Percentiles rank a stretch among this genome's conserved stretches.
Evolutionary conservation across 1,284 basidiomycete species (phyloP).

Genomic region (Apiotrichum porosum): DNA sequence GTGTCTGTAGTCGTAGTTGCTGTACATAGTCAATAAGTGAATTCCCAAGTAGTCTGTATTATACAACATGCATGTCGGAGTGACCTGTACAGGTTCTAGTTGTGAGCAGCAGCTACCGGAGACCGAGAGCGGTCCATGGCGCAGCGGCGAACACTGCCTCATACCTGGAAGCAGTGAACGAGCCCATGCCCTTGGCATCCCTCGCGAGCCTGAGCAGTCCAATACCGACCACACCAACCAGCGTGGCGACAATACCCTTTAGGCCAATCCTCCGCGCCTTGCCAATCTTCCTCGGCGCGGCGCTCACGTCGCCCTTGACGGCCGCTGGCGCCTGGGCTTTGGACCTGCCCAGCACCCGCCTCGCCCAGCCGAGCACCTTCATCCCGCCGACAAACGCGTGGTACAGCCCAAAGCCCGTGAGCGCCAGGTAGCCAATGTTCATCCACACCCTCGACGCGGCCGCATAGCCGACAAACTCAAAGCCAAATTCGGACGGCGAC

Average conservation of each 20-base stretch:
- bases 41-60: too few species aligned
- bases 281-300: constrained; percentile 3
- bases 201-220: constrained; percentile 28
- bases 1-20: too few species aligned
- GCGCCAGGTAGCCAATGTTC: constrained; percentile 21
- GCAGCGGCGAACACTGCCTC: constrained; percentile 26
- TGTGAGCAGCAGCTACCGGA: constrained; percentile 6
- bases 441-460: constrained; percentile 21
- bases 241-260: constrained; percentile 19
- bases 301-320: not conserved
- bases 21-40: too few species aligned
- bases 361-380: constrained; percentile 37
- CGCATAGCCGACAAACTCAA: constrained; percentile 41
- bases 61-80: constrained; percentile 2
- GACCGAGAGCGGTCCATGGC: constrained; percentile 19
- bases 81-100: too few species aligned
- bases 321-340: too few species aligned
- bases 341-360: too few species aligned
- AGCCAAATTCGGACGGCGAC: constrained; percentile 38
- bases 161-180: constrained; percentile 25
- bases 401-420: constrained; percentile 25
- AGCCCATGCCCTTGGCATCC: constrained; percentile 21
- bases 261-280: constrained; percentile 20
- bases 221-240: constrained; percentile 27
- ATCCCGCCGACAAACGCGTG: constrained; percentile 33